A percentile compares a stretch with the other conserved stretches of the same genome.
phyloP scores from a whole-genome alignment of 768 basidiomycete genomes.

The Lactarius akahatsu region DNA sequence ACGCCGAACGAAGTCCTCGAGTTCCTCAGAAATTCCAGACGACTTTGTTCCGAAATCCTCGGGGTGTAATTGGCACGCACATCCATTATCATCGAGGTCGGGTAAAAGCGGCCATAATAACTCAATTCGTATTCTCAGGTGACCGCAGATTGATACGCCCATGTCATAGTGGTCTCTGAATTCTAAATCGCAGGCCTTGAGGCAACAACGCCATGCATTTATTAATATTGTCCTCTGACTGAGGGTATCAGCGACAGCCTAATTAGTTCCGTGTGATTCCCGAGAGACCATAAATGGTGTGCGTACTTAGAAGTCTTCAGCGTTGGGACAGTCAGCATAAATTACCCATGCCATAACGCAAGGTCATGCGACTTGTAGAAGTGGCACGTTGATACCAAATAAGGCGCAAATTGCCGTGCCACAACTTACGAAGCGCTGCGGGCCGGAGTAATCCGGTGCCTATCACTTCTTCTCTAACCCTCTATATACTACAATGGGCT shows the following conservation, averaged over 20 bases:
- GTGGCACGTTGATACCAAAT: background rate
- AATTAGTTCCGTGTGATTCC: background rate
- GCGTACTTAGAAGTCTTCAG: background rate
- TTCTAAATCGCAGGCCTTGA: background rate
- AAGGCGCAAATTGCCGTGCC: background rate
- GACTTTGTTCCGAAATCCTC: slow-evolving; percentile 1
- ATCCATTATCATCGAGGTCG: background rate
- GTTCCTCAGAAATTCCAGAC: background rate
- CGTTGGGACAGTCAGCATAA: too few relatives aligned
- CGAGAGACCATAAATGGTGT: background rate
- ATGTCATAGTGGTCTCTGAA: background rate
- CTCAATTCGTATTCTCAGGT: background rate
- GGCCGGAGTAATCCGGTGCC: background rate
- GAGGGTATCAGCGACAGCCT: background rate
- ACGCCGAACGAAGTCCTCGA: slow-evolving; percentile 4
- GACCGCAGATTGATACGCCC: background rate
- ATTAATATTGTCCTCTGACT: background rate
- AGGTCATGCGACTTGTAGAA: background rate
- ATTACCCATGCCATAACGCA: too few relatives aligned
- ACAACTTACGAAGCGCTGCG: background rate
- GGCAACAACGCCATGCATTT: background rate
- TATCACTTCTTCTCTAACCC: background rate
- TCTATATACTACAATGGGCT: background rate
- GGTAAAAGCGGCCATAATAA: background rate
- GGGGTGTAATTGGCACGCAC: background rate